phyloP scores from a whole-genome alignment of 306 rosid genomes.

The Morella rubra region DNA sequence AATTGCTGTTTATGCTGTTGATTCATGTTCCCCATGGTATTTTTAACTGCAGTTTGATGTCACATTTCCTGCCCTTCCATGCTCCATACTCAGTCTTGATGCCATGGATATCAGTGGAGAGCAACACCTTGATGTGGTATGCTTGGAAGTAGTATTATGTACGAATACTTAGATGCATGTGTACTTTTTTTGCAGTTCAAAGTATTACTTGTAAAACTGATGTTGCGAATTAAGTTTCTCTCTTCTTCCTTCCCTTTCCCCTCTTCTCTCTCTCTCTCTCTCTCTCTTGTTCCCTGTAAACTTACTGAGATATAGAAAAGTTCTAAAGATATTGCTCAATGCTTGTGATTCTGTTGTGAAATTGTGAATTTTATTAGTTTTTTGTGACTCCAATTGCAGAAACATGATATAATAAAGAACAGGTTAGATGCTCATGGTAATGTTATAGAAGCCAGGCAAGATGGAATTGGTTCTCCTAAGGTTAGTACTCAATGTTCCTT shows the following conservation, averaged over 20 bases:
- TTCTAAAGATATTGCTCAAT: neutral
- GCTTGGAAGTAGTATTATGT: slow-evolving; percentile 30
- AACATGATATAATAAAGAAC: slow-evolving; percentile 90
- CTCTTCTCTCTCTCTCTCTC: neutral
- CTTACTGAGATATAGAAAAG: neutral
- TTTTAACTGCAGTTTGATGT: slow-evolving; percentile 90
- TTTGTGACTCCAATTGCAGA: slow-evolving; percentile 46
- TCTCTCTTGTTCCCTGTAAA: neutral
- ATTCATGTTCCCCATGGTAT: slow-evolving; percentile 25
- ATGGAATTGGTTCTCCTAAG: slow-evolving; percentile 91
- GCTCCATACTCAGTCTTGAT: slow-evolving; percentile 91
- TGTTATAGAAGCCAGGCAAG: slow-evolving; percentile 85
- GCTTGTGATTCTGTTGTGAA: slow-evolving; percentile 4
- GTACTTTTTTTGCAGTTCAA: neutral
- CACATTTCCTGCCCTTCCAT: slow-evolving; percentile 90
- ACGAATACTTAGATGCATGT: neutral
- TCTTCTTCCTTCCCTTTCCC: neutral
- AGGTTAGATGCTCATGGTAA: slow-evolving; percentile 85
- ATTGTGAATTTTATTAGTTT: slow-evolving; percentile 9
- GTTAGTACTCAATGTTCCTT: slow-evolving; percentile 34
- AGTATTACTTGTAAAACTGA: neutral
- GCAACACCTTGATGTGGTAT: slow-evolving; percentile 93
- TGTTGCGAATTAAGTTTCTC: slow-evolving; percentile 11
- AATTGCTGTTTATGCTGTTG: slow-evolving; percentile 10
- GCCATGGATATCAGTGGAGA: slow-evolving; percentile 99